Evolutionary conservation across 2,329 filamentous ascomycete species (phyloP).

Genomic region (Colletotrichum costaricense): DNA sequence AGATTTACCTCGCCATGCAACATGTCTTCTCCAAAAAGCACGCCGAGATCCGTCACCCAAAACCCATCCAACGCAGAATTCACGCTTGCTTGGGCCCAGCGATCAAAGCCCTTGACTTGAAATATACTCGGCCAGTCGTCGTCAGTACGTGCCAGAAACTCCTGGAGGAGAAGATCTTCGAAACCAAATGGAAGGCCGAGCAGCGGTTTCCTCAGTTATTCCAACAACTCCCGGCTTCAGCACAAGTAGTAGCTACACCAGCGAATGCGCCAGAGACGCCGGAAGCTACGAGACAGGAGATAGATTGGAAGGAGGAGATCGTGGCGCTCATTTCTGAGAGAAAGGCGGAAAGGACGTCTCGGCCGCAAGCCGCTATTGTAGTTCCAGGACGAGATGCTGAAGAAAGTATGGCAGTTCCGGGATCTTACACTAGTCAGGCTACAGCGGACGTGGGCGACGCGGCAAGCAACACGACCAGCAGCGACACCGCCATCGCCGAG

Average conservation of each 20-base stretch:
- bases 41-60: neutral
- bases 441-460: neutral
- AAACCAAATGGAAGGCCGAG: neutral
- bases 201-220: neutral
- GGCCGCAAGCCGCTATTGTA: neutral
- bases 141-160: neutral
- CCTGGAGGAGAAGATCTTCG: neutral
- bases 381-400: neutral
- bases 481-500: neutral
- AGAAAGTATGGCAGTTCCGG: neutral
- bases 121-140: neutral
- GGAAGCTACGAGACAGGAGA: neutral
- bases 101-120: neutral
- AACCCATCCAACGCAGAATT: neutral
- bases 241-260: neutral
- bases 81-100: neutral
- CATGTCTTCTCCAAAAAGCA: neutral
- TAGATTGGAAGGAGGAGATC: neutral
- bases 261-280: neutral
- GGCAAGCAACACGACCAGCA: neutral
- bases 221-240: accelerated
- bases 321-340: neutral
- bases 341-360: neutral
- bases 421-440: neutral
- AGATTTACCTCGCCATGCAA: too few species aligned